Base-by-base conservation (phyloP, 2,329 filamentous ascomycete species). In the Ceratocystis eucalypticola region DNA sequence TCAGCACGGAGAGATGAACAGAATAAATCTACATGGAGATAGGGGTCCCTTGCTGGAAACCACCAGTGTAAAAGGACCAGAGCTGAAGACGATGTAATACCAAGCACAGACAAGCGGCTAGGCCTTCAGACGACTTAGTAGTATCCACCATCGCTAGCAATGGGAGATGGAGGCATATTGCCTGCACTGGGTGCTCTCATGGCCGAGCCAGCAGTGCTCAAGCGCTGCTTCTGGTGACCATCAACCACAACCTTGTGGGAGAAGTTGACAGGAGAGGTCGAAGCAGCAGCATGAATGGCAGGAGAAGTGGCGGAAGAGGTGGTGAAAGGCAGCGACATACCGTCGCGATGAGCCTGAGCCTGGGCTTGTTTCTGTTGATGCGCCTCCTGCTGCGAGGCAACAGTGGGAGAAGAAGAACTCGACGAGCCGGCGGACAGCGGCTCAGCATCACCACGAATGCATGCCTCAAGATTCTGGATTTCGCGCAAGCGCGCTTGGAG, bases 401-500 rank as follows among this genome's bases (percentile, higher is more conserved):
- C 65, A 17, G 50, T 69, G 30, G 67, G 63, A 8, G 62, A 65
- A 10, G 64, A 61, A 37, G 62, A 61, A 46, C 64, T 65, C 20
- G 67, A 66, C 44, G 64, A 64, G 50, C 33, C 61, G 37, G 65
- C 46, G 6, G 65, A 69, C 7, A 62, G 50, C 46, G 17, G 55
- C 65, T 61, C 30, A 17, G 59, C 20, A 66, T 68, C 75, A 68
- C 71, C 72, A 71, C 78, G 83, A 65, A 97, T 82, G 57, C 88
- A 87, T 15, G 88, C 82, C 77, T 96, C 92, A 76, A 94, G 91
- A 72, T 91, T 91, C 71, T 85, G 87, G 71, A 97, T 84, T 73
- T 91, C 91, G 71, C 85, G 87, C 71, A 97, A 84, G 71, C 86
- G 87, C 64, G 85, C 85, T 77, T 96, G 91, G 72, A 97, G 86